These are phyloP conservation scores for Tolypocladium guangdongense DNA, from an alignment of 2,329 filamentous ascomycete genomes.

Conservation along the genomic window DNA sequence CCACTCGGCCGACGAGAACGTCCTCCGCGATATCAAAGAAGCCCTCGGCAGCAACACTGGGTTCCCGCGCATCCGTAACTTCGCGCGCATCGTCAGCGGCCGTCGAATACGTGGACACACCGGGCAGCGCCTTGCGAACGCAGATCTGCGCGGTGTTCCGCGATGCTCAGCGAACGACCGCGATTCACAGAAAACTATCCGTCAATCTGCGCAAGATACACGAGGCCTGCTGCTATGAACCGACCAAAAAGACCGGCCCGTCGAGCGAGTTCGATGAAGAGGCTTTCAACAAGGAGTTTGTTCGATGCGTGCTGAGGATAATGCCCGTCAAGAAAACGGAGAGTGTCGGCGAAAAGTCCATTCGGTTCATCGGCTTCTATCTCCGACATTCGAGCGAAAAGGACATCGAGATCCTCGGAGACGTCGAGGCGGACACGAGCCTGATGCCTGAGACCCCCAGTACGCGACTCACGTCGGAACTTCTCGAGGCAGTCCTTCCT, in stretches of 20 bases:
- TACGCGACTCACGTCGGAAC: slow-evolving; percentile 61
- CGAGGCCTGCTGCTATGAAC: slow-evolving; percentile 67
- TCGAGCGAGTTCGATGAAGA: slow-evolving; percentile 66
- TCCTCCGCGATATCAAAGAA: slow-evolving; percentile 31
- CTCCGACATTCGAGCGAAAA: slow-evolving; percentile 61
- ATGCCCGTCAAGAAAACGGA: slow-evolving; percentile 90
- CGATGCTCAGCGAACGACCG: slow-evolving; percentile 80
- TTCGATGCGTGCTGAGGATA: slow-evolving; percentile 69
- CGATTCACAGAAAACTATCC: slow-evolving; percentile 79
- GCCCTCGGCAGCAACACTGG: slow-evolving; percentile 23
- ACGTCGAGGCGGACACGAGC: slow-evolving; percentile 57
- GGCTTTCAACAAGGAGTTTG: slow-evolving; percentile 79
- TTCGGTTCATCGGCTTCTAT: slow-evolving; percentile 83
- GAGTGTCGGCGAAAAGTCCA: slow-evolving; percentile 70
- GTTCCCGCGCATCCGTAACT: slow-evolving; percentile 31
- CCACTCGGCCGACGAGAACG: slow-evolving; percentile 34
- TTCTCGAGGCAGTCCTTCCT: slow-evolving; percentile 64
- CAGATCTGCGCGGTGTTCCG: slow-evolving; percentile 64
- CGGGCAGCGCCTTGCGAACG: slow-evolving; percentile 57
- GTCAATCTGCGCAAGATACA: slow-evolving; percentile 85
- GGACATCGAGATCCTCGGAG: slow-evolving; percentile 57
- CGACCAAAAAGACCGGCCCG: slow-evolving; percentile 37
- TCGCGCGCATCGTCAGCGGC: slow-evolving; percentile 43
- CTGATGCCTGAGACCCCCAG: slow-evolving; percentile 74
- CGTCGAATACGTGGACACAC: slow-evolving; percentile 66